Evolutionary conservation across 345 rosid genomes (phyloP), one percentile per base, ranked within the genome.

Genomic region (Kernera saxatilis): DNA sequence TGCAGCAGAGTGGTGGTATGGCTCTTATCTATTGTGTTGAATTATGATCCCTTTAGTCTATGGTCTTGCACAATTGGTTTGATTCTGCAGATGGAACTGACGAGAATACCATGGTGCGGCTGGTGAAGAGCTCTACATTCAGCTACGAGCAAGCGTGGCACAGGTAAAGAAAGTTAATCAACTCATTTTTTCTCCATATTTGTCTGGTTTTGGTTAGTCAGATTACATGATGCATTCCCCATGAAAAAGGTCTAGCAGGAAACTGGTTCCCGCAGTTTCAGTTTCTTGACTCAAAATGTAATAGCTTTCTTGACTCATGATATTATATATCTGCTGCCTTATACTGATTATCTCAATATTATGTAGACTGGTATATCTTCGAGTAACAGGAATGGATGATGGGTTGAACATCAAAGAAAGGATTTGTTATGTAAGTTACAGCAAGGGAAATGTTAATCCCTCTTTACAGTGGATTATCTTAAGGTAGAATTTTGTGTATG

Each of bases 121-220:
- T 91, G 52, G 95, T 94, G 33, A 91, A 91, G 83, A 89, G 97
- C 78, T 87, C 99, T 48, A 79, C 91, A 72, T 94, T 94, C 84
- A 88, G 97, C 84, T 89, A 94, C 55, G 99, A 94, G 79, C 99
- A 94, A 83, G 97, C 99, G 18, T 94, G 99, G 97, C 97, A 94
- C 77, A 89, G 97, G 97, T 93, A 81, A 45, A 40, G 12, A 67
- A 27, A 58, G 48, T 49, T 50, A 50, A 49, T 27, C 7, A 39
- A 15, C n/a, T 66, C 64, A 43, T 18, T 0, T 33, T 53, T 37
- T 6, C 39, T 29, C 41, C 44, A 63, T 62, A 44, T 18, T 7
- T 73, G 10, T 43, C 61, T 15, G 25, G 32, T 44, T 56, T 40
- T 46, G 50, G 17, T 35, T 64, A 54, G 43, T n/a, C 30, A 45